Evolutionary conservation across 192 early-diverging fungal genomes (phyloP).

Genomic region (Powellomyces hirtus): DNA sequence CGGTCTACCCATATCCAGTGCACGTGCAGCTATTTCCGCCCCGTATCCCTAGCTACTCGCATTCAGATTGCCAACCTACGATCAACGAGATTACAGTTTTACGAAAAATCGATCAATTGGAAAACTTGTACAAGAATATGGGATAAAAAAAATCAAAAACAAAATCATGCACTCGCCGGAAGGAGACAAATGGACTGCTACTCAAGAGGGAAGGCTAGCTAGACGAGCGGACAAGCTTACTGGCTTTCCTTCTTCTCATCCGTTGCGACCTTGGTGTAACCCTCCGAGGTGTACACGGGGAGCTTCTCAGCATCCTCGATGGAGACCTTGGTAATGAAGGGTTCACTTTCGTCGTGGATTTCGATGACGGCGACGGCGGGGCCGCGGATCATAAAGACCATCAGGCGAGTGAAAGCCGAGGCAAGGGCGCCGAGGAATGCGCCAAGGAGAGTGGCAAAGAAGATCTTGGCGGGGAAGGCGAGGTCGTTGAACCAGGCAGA

Average conservation of each 20-base stretch:
- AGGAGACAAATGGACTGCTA: too few species aligned
- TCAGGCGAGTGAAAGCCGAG: not conserved
- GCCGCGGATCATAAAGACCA: not conserved
- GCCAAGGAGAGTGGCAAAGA: constrained; percentile 17
- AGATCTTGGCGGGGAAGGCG: constrained; percentile 1
- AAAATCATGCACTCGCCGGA: too few species aligned
- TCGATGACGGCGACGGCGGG: not conserved
- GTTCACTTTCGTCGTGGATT: not conserved
- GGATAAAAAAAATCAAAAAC: too few species aligned
- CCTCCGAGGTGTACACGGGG: constrained; percentile 13
- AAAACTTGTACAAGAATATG: too few species aligned
- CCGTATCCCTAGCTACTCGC: too few species aligned
- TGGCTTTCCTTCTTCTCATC: constrained; percentile 10
- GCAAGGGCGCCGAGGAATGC: constrained; percentile 9
- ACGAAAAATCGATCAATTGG: too few species aligned
- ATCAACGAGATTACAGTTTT: too few species aligned
- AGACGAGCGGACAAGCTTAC: too few species aligned
- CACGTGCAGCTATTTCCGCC: too few species aligned
- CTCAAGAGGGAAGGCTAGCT: too few species aligned
- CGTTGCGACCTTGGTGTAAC: not conserved
- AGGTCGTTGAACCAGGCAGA: constrained; percentile 12
- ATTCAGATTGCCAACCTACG: too few species aligned
- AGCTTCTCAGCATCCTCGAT: constrained; percentile 17
- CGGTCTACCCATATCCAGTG: too few species aligned
- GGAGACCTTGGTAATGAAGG: not conserved